Evolutionary conservation across 2,329 filamentous ascomycete species (phyloP), one percentile per base, ranked within the genome.

Genomic region (Cytospora leucostoma): DNA sequence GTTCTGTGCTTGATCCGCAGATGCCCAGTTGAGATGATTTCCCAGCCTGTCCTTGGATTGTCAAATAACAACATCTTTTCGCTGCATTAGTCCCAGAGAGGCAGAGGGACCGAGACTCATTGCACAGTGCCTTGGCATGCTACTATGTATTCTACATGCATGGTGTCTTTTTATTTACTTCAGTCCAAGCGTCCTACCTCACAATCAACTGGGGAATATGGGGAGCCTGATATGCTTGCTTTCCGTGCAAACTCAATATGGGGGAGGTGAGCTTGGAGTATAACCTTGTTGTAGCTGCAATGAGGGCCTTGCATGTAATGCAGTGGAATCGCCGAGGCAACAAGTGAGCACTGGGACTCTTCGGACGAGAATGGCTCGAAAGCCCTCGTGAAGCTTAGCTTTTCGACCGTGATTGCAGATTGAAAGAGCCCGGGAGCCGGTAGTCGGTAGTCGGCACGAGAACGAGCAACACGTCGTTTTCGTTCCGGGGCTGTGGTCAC

Each of bases 341-440:
- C 33, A 59, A 37, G 47, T 21, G 52, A 13, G 15, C 15, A 19
- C 27, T 10, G 19, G 13, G 34, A 33, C 33, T 10, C 32, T 6
- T 19, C 21, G 8, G 13, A 12, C 32, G 17, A 17, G 3, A 44
- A n/a, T 27, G 44, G n/a, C n/a, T 21, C 4, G n/a, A 12, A 47
- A 4, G 44, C 12, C 44, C 8, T 47, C 7, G 12, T 12, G n/a
- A 12, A 19, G 21, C 8, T 47, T 11, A 19, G 21, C 4, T 4
- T 19, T 47, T 0, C 15, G 44, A 10, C 40, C 8, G 3, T 37
- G 35, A 21, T 10, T 21, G 21, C 44, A 47, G 44, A 21, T 47
- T n/a, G 21, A 10, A 47, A 47, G 37, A 34, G 58, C 61, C 27
- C 53, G 50, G 35, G 17, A 35, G 27, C 57, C 44, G 27, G 37